Evolutionary conservation across 345 rosid genomes (phyloP).

Genomic region (Eucalyptus tenuipes): DNA sequence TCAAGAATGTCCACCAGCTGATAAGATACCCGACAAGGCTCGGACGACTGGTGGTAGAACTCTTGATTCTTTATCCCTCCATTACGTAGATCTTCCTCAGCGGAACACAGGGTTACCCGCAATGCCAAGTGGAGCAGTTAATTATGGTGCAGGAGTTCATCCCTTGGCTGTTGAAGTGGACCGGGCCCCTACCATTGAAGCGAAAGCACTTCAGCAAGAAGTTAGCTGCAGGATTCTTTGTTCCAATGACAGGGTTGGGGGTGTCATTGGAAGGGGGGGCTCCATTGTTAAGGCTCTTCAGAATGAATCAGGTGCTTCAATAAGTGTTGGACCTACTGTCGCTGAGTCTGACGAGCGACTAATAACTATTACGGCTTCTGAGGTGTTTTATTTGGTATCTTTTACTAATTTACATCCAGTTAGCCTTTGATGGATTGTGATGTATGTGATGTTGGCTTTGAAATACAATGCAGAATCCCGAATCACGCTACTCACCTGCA

Average conservation of each 20-base stretch:
- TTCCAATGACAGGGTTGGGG: slow-evolving; percentile 66
- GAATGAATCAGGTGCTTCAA: slow-evolving; percentile 71
- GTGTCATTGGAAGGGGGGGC: slow-evolving; percentile 84
- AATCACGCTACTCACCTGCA: slow-evolving; percentile 53
- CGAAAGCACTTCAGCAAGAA: slow-evolving; percentile 24
- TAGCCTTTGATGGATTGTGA: background rate
- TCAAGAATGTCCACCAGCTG: slow-evolving; percentile 55
- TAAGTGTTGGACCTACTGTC: slow-evolving; percentile 51
- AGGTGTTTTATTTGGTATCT: slow-evolving; percentile 30
- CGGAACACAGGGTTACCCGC: slow-evolving; percentile 5
- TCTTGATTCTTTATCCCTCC: slow-evolving; percentile 18
- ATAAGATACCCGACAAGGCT: slow-evolving; percentile 14
- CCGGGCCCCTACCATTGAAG: slow-evolving; percentile 3
- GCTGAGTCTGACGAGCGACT: slow-evolving; percentile 68
- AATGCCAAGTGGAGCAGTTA: slow-evolving; percentile 16
- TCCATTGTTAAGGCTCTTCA: slow-evolving; percentile 52
- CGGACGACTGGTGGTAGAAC: slow-evolving; percentile 26
- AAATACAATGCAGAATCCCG: slow-evolving; percentile 47
- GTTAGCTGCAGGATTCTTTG: slow-evolving; percentile 72
- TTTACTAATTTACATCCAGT: background rate
- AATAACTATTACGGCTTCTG: slow-evolving; percentile 60
- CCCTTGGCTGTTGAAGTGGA: slow-evolving; percentile 36
- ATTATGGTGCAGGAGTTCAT: slow-evolving; percentile 24
- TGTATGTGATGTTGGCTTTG: slow-evolving; percentile 4
- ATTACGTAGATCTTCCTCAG: slow-evolving; percentile 19